A percentile compares a stretch with the other conserved stretches of the same genome.
Evolutionary conservation across 2,329 filamentous ascomycete genomes (phyloP).

Genomic region (Purpureocillium takamizusanense): DNA sequence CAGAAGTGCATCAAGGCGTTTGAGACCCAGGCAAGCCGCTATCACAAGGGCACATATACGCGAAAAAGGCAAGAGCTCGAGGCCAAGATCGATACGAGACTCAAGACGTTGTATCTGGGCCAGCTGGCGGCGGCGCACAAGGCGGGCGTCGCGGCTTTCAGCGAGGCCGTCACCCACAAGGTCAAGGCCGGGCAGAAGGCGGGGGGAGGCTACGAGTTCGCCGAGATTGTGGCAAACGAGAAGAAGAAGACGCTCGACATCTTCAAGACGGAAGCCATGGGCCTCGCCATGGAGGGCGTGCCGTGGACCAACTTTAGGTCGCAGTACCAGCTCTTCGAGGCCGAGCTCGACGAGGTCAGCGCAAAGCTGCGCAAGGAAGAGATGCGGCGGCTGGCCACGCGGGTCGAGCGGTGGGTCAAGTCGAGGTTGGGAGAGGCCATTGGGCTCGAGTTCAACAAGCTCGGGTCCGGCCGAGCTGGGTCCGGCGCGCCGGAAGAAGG

Average conservation of each 20-base stretch:
- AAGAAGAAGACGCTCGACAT: slow-evolving; percentile 66
- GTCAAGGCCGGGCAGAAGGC: slow-evolving; percentile 93
- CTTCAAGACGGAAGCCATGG: slow-evolving; percentile 69
- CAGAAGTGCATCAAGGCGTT: slow-evolving; percentile 72
- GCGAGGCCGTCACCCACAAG: slow-evolving; percentile 73
- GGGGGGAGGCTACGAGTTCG: slow-evolving; percentile 85
- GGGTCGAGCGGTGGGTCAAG: slow-evolving; percentile 90
- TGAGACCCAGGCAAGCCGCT: slow-evolving; percentile 81
- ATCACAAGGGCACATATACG: slow-evolving; percentile 91
- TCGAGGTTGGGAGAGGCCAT: slow-evolving; percentile 80
- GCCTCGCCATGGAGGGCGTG: slow-evolving; percentile 68
- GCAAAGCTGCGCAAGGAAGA: slow-evolving; percentile 82
- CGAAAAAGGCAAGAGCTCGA: slow-evolving; percentile 81
- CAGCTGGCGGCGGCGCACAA: slow-evolving; percentile 87
- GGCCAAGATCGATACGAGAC: slow-evolving; percentile 73
- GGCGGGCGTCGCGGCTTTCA: slow-evolving; percentile 73
- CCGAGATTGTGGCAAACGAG: slow-evolving; percentile 79
- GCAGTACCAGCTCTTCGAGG: slow-evolving; percentile 71
- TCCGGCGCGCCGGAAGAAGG: slow-evolving; percentile 71
- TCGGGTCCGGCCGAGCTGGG: slow-evolving; percentile 80
- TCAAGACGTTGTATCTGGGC: slow-evolving; percentile 82
- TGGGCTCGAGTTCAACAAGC: slow-evolving; percentile 90
- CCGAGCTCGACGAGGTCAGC: slow-evolving; percentile 86
- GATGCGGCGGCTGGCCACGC: slow-evolving; percentile 83
- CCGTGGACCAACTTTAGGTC: slow-evolving; percentile 82